These are phyloP conservation scores for Ogataea minuta DNA, from an alignment of 805 yeast genomes.

Conservation along the genomic window DNA sequence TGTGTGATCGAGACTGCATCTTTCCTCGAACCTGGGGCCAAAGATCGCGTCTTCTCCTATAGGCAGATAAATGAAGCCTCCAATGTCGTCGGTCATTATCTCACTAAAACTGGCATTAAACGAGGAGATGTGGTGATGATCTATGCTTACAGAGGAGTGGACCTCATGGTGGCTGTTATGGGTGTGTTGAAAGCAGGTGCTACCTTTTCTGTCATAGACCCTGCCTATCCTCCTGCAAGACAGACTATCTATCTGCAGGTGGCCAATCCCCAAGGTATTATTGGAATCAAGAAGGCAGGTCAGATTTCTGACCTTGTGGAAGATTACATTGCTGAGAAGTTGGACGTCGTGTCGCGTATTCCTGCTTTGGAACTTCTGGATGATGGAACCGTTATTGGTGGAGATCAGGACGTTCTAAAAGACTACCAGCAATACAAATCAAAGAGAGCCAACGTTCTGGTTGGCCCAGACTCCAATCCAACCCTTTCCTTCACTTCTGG, in stretches of 20 bases:
- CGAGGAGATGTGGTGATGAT: conserved; percentile 97
- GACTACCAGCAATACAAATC: conserved; percentile 45
- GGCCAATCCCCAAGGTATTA: conserved; percentile 88
- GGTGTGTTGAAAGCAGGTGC: conserved; percentile 99
- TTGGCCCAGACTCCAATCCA: conserved; percentile 98
- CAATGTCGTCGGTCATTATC: conserved; percentile 86
- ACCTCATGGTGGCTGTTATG: conserved; percentile 92
- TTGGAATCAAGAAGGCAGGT: conserved; percentile 91
- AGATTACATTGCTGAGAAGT: conserved; percentile 69
- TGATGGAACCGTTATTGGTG: conserved; percentile 71
- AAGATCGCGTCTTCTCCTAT: conserved; percentile 76
- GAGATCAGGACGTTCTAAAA: conserved; percentile 41
- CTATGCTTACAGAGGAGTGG: conserved; percentile 97
- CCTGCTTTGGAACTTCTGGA: conserved; percentile 76
- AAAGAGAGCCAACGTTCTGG: conserved; percentile 78
- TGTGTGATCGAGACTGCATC: conserved; percentile 93
- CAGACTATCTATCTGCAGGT: conserved; percentile 91
- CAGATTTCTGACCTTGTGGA: conserved; percentile 71
- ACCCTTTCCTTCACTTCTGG: conserved; percentile 96
- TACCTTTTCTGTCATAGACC: conserved; percentile 96
- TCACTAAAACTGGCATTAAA: conserved; percentile 74
- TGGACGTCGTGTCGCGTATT: conserved; percentile 68
- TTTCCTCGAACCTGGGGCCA: conserved; percentile 49
- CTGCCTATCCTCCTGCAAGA: conserved; percentile 98
- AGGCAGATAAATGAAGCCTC: conserved; percentile 89